Evolutionary conservation across 1,284 basidiomycete species (phyloP), one percentile per base, ranked within the genome.

Genomic region (Ganoderma meredithae): DNA sequence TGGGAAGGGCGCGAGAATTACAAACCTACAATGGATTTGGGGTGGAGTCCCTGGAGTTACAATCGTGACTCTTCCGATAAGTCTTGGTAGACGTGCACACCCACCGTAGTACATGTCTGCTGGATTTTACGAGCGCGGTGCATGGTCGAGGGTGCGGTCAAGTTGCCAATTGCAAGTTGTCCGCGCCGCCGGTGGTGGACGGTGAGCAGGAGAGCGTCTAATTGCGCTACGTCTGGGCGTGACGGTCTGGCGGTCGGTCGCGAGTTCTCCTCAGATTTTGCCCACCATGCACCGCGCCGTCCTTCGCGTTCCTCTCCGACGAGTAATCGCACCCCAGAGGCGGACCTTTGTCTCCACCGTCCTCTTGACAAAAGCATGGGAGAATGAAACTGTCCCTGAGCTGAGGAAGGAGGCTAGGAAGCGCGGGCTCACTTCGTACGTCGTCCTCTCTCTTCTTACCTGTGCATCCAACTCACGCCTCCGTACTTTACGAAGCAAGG

Each of bases 341-440:
- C 75, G 79, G 53, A 73, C 74, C 15, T 84, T 93, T 65, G 91
- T 89, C 52, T 93, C 91, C 10, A 86, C 90, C 12, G 88, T 90
- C 39, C 84, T 93, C 49, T 85, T 93, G 69, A 85, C 84, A 55
- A 85, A 86, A 68, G 84, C 87, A 67, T 90, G 89, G 85, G 87
- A 89, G 78, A 87, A 84, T 78, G 85, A 90, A 76, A 86, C 87
- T 60, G 80, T 91, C 63, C 81, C 83, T 10, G 84, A 86, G 58
- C 84, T 94, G 62, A 88, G 86, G 77, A 83, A 84, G 66, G 90
- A 93, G 78, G 85, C 90, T 59, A 91, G 84, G 77, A 79, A 80
- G 62, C 87, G 91, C 62, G 90, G 91, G 62, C 80, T 95, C 31
- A 83, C 89, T 60, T 81, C 83, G 89, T 90, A 81, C 66, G 91